A percentile compares a stretch with the other conserved stretches of the same genome.
Conservation (phyloP, 768 basidiomycete genomes). For the Tylopilus cervinicoccineus region DNA sequence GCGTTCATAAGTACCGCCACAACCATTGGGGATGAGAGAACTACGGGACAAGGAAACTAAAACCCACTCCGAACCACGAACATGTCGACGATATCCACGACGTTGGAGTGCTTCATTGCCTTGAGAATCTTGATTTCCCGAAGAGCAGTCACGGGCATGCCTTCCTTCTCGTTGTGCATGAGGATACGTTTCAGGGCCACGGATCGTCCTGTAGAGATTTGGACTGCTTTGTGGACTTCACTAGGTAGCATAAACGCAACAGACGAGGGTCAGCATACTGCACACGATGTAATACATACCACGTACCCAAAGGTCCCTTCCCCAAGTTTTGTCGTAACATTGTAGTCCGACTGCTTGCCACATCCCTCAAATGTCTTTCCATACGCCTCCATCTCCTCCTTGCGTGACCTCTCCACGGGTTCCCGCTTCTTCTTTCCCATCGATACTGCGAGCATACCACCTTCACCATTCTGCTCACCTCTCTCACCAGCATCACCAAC, state of each 20-base stretch:
- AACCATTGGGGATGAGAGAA: not conserved
- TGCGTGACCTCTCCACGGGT: constrained; percentile 47
- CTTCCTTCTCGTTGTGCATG: constrained; percentile 96
- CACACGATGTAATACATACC: not conserved
- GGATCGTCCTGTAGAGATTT: constrained; percentile 49
- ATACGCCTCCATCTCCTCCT: constrained; percentile 67
- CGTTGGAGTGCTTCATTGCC: constrained; percentile 76
- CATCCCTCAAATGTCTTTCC: constrained; percentile 66
- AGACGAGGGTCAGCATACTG: constrained; percentile 7
- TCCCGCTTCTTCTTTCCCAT: constrained; percentile 35
- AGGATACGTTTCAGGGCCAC: constrained; percentile 94
- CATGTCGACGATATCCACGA: constrained; percentile 90
- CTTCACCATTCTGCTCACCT: constrained; percentile 2
- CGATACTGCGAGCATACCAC: not conserved
- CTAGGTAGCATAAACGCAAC: constrained; percentile 36
- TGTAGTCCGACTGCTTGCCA: constrained; percentile 72
- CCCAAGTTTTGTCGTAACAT: constrained; percentile 81
- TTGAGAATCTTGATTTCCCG: constrained; percentile 98
- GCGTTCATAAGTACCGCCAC: constrained; percentile 1
- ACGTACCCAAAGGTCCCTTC: constrained; percentile 96
- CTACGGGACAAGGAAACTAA: not conserved
- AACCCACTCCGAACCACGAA: constrained; percentile 76
- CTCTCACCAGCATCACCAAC: constrained; percentile 6
- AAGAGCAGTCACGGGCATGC: constrained; percentile 94
- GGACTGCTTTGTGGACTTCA: constrained; percentile 87